Percentiles rank a stretch among this genome's conserved stretches.
phyloP scores from a whole-genome alignment of 176 grass and related monocot species.

The Avena insularis region DNA sequence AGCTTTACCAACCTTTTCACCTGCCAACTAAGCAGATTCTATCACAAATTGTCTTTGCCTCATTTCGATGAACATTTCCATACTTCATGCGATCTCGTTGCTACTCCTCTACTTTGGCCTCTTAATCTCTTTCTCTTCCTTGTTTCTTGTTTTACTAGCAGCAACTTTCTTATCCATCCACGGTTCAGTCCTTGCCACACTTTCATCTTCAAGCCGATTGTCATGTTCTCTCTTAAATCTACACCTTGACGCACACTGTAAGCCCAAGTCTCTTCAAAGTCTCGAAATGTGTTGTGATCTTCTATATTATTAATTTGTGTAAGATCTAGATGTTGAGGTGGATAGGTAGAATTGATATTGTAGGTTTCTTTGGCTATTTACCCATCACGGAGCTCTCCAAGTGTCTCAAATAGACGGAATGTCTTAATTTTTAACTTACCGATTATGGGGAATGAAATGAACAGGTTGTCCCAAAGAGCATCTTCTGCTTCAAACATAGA shows the following conservation, averaged over 20 bases:
- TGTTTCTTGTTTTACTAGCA: not conserved
- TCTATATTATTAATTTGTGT: not conserved
- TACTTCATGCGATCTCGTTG: no score
- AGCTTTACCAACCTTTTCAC: not conserved
- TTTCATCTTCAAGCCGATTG: no score
- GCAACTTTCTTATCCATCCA: not conserved
- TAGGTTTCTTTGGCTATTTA: not conserved
- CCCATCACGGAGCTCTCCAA: not conserved
- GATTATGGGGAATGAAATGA: not conserved
- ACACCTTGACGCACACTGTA: not conserved
- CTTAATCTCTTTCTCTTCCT: not conserved
- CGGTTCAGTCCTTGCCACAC: not conserved
- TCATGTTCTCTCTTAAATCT: not conserved
- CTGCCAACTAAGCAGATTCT: not conserved
- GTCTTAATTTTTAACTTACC: not conserved
- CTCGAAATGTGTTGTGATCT: not conserved
- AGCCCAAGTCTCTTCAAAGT: not conserved
- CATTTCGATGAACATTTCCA: not conserved
- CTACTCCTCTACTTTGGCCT: not conserved
- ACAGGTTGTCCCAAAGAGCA: not conserved
- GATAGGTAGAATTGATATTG: not conserved
- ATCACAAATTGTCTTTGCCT: not conserved
- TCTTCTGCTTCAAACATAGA: not conserved
- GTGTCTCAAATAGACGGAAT: not conserved
- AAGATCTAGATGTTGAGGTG: not conserved